Percentiles rank a stretch among this genome's conserved stretches.
Conservation (phyloP, 257 asterid genomes). For the Schizonepeta tenuifolia region DNA sequence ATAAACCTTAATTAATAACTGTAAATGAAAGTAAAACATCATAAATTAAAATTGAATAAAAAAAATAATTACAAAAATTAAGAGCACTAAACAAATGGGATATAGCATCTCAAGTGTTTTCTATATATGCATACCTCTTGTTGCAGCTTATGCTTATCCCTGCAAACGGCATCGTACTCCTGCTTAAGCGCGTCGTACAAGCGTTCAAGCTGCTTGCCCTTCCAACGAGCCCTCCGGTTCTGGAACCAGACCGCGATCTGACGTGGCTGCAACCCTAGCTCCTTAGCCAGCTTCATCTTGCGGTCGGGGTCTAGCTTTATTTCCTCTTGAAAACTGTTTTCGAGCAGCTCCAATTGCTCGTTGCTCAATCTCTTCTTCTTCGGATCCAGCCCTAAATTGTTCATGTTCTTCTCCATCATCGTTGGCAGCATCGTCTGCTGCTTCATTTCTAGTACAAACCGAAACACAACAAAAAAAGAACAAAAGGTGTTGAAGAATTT, state of each 20-base stretch:
- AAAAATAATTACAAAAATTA: no score
- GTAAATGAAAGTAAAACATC: no score
- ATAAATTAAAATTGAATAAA: no score
- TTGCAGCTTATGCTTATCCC: constrained; percentile 74
- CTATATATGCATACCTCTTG: constrained; percentile 56
- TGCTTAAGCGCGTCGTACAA: constrained; percentile 68
- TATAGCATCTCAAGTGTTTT: no score
- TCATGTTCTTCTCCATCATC: constrained; percentile 35
- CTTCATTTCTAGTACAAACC: constrained; percentile 53
- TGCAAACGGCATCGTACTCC: constrained; percentile 63
- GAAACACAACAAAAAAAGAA: background rate
- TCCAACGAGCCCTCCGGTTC: constrained; percentile 87
- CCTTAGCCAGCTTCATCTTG: constrained; percentile 76
- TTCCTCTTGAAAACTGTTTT: constrained; percentile 74
- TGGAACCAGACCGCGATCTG: constrained; percentile 95
- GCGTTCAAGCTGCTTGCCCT: constrained; percentile 75
- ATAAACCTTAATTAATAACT: no score
- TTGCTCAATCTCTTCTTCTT: constrained; percentile 72
- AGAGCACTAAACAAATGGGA: no score
- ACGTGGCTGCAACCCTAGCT: constrained; percentile 75
- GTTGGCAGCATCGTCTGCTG: constrained; percentile 32
- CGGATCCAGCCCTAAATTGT: constrained; percentile 35
- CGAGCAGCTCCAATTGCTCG: constrained; percentile 72
- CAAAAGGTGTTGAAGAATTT: no score
- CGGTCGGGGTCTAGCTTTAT: constrained; percentile 83